Percentiles rank a stretch among this genome's conserved stretches.
Evolutionary conservation across 1,284 basidiomycete species (phyloP).

Genomic region (Cutaneotrichosporon cutaneum): DNA sequence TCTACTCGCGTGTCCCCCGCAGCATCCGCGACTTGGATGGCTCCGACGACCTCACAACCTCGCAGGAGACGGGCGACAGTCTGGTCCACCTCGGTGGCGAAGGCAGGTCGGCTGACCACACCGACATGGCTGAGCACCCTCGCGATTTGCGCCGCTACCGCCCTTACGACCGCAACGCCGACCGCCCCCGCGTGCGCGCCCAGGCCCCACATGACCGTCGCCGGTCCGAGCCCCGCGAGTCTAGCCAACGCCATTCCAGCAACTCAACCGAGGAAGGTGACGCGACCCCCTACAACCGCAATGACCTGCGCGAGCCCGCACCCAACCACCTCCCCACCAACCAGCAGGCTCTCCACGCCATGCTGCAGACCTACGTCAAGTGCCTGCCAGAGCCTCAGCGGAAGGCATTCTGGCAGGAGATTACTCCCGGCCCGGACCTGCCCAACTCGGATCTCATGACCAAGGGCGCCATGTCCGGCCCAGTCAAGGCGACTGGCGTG

Average conservation of each 20-base stretch:
- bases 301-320: background rate
- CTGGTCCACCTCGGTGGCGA: background rate
- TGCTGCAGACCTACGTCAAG: background rate
- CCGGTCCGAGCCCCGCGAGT: background rate
- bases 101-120: background rate
- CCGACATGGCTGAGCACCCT: background rate
- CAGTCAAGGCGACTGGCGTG: background rate
- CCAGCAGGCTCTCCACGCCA: background rate
- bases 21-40: background rate
- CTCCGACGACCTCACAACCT: background rate
- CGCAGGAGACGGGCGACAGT: background rate
- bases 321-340: background rate
- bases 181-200: background rate
- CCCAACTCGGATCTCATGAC: background rate
- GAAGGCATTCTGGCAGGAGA: background rate
- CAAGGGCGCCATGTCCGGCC: background rate
- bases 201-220: background rate
- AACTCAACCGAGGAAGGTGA: background rate
- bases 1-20: background rate
- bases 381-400: background rate
- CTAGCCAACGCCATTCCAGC: background rate
- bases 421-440: background rate
- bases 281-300: background rate
- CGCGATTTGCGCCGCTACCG: background rate
- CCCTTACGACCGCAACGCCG: background rate